Base-by-base conservation (phyloP, 2,329 filamentous ascomycete species). In the Phialophora tarda region DNA sequence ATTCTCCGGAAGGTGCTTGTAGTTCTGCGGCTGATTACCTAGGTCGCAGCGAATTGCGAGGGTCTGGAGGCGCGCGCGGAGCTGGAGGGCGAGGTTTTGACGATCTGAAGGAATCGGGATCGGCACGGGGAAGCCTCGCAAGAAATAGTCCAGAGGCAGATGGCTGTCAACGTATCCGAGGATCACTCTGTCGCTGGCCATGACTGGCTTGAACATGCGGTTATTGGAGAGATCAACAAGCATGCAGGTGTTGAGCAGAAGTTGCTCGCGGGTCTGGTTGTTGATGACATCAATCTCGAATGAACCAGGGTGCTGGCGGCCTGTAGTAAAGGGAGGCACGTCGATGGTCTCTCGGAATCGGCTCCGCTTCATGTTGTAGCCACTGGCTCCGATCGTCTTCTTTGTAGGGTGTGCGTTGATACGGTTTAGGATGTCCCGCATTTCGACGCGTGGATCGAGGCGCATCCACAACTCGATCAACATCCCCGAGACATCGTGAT, bases 231-330 rank as follows among this genome's bases (percentile, higher is more conserved):
- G 21, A 32, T 71, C 69, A 5, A 71, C 65, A 17, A 47, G 50
- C 69, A 71, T 71, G 38, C 51, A 23, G 3, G 67, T 71, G 56
- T 70, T 70, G 30, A 69, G 44, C n/a, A 69, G 60, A 53, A 71
- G 57, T 47, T 69, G 67, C 26, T 67, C 58, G 4, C 59, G 32
- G 6, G 64, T 63, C 54, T 56, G 24, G 17, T 55, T 55, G 56
- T 55, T 53, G 24, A 71, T 53, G n/a, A 59, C 12, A 12, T 67
- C 60, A 34, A 71, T 57, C 23, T 71, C 69, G 28, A 32, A 32
- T 1, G 51, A 44, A 11, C 38, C 24, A 12, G 67, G 67, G 17
- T 51, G 21, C 28, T 56, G 55, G 17, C 65, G 51, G 24, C 58
- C 55, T 4, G 34, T 38, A 21, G 11, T 41, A 11, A 60, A 59